phyloP scores from a whole-genome alignment of 192 early-diverging fungal species.

The Coemansia sp. region DNA sequence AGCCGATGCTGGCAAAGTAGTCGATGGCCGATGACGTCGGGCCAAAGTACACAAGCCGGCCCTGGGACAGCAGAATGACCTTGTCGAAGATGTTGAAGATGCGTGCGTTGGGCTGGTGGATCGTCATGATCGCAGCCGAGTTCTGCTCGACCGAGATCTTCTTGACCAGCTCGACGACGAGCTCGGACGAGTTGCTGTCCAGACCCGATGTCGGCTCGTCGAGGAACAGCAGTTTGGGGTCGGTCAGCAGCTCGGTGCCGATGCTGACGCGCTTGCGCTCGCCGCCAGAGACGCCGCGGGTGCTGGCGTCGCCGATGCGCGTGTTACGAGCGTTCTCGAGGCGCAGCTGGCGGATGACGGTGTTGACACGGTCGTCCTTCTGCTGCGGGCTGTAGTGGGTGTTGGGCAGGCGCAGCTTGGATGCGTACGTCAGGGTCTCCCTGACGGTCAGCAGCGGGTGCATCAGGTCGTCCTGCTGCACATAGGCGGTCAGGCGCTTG shows the following conservation, averaged over 20 bases:
- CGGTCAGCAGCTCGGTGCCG: conserved; percentile 50
- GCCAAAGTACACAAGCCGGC: conserved; percentile 62
- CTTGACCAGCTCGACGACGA: conserved; percentile 61
- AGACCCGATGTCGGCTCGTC: conserved; percentile 66
- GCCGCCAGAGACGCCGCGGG: conserved; percentile 55
- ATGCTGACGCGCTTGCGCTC: conserved; percentile 55
- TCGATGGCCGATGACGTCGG: conserved; percentile 32
- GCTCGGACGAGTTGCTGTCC: conserved; percentile 64
- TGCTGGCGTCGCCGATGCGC: conserved; percentile 45
- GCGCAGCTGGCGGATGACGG: conserved; percentile 63
- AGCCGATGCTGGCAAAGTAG: conserved; percentile 53
- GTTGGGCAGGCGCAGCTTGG: conserved; percentile 66
- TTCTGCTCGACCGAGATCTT: conserved; percentile 56
- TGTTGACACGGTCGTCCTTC: conserved; percentile 61
- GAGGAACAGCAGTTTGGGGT: conserved; percentile 55
- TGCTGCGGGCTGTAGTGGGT: conserved; percentile 39
- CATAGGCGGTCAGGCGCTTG: conserved; percentile 49
- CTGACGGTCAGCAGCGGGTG: conserved; percentile 67
- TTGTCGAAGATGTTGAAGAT: conserved; percentile 82
- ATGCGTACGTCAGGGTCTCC: conserved; percentile 74
- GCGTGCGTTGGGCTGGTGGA: conserved; percentile 86
- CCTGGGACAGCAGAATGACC: conserved; percentile 68
- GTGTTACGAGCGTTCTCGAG: conserved; percentile 59
- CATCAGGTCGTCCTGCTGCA: conserved; percentile 57
- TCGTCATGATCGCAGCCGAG: conserved; percentile 78